These are phyloP conservation scores for Russula griseocarnosa DNA, from an alignment of 768 basidiomycete species.

Conservation along the genomic window DNA sequence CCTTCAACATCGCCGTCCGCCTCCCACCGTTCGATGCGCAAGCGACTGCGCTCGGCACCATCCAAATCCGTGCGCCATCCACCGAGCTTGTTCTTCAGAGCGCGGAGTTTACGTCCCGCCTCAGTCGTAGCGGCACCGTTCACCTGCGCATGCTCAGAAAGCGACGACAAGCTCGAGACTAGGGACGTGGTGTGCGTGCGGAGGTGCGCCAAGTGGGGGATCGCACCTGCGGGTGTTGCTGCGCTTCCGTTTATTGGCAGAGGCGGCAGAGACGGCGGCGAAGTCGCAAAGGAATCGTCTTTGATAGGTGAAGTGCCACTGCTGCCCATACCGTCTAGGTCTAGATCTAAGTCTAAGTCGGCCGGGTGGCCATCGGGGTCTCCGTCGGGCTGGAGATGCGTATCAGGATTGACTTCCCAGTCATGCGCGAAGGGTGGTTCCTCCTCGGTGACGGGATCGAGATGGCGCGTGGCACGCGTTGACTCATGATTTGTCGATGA, in stretches of 20 bases:
- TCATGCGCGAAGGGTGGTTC: conserved; percentile 40
- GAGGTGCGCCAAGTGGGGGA: conserved; percentile 65
- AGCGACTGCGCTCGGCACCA: conserved; percentile 74
- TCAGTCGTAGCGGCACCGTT: conserved; percentile 82
- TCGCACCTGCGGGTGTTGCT: conserved; percentile 51
- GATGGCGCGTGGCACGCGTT: conserved; percentile 10
- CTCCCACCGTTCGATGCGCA: conserved; percentile 79
- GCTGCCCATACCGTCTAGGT: conserved; percentile 38
- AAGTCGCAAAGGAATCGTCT: conserved; percentile 44
- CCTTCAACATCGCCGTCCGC: conserved; percentile 47
- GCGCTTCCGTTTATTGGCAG: conserved; percentile 50
- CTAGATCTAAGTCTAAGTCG: conserved; percentile 2
- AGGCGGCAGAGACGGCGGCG: conserved; percentile 38
- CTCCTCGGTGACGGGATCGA: conserved; percentile 36
- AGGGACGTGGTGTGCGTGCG: conserved; percentile 73
- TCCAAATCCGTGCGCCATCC: conserved; percentile 82
- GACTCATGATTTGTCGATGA: conserved; percentile 8
- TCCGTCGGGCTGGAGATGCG: conserved; percentile 35
- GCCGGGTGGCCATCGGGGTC: conserved; percentile 2
- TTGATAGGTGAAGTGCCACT: conserved; percentile 49
- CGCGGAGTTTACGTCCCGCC: conserved; percentile 80
- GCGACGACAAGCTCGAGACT: conserved; percentile 65
- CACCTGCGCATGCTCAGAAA: conserved; percentile 86
- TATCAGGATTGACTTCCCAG: conserved; percentile 57
- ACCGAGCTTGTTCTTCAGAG: conserved; percentile 76